Evolutionary conservation across 2,329 filamentous ascomycete species (phyloP), one percentile per base, ranked within the genome.

Genomic region (Endocalyx cinctus): DNA sequence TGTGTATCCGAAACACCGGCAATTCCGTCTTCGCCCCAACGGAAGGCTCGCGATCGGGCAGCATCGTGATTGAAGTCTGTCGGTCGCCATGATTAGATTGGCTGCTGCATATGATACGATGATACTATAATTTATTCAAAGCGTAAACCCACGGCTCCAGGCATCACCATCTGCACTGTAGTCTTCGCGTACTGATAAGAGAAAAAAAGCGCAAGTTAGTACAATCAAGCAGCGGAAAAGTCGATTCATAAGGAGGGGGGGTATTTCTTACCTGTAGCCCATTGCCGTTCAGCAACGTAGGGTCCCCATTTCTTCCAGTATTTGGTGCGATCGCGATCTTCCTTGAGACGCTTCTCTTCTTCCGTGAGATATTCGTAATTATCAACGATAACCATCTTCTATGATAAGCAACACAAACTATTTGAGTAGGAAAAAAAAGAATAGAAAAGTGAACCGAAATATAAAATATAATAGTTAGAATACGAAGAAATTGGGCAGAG

Each of bases 251-350:
- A n/a, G n/a, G n/a, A n/a, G n/a, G n/a, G n/a, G n/a, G n/a, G 25
- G 33, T 38, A 39, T n/a, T 37, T 52, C 76, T 57, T 66, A 84
- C 86, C 88, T 48, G 88, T 95, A 37, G 89, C 88, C 90, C 90
- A 96, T 69, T 96, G 89, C 56, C 89, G 74, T 69, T 97, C 90
- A 35, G 89, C 80, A 50, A 94, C 82, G 56, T 96, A 97, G 16
- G 89, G 83, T 35, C 90, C 90, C 88, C 89, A 96, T 79, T 84
- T 87, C 77, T 97, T 97, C 90, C 90, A 97, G 69, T 97, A 97
- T 61, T 87, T 90, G 46, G 66, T 76, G 44, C 82, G 82, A 45
- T 90, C 78, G 39, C 81, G 78, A 63, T 97, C 90, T 56, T 95
- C 79, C 56, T 84, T 83, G 49, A 97, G 74, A 31, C 92, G 83